Evolutionary conservation across 2,329 filamentous ascomycete species (phyloP).

Genomic region (Aspergillus texensis): DNA sequence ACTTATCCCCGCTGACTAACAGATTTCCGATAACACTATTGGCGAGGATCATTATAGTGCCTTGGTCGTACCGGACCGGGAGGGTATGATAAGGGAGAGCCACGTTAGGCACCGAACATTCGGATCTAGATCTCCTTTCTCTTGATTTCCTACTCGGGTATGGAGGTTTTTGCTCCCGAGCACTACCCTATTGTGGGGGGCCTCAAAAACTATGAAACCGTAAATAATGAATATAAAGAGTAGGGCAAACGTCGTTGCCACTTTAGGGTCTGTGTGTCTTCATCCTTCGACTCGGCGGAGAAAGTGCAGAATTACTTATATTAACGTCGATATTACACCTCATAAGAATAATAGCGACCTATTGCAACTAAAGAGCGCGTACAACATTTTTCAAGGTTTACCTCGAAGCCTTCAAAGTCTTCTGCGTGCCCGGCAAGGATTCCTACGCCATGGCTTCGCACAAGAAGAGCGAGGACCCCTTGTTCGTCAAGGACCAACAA

Average conservation of each 20-base stretch:
- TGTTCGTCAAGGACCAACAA: not conserved
- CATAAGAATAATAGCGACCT: not conserved
- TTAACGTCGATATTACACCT: not conserved
- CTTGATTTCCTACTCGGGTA: not conserved
- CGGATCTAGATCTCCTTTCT: not conserved
- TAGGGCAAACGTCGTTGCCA: not conserved
- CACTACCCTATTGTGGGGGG: not conserved
- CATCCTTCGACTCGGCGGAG: not conserved
- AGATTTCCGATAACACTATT: not conserved
- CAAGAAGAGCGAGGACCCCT: not conserved
- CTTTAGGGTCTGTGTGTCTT: not conserved
- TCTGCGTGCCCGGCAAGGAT: not conserved
- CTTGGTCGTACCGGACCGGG: too few species aligned
- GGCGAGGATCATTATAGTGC: not conserved
- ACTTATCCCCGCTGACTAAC: not conserved
- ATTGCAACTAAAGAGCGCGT: not conserved
- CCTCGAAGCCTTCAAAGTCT: not conserved
- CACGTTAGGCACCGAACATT: not conserved
- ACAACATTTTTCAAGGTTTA: not conserved
- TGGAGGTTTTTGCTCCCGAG: not conserved
- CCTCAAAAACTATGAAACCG: not conserved
- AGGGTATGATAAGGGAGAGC: not conserved
- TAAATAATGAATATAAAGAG: conserved; percentile 6
- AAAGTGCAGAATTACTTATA: not conserved
- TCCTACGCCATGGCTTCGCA: not conserved